Conservation (phyloP, 177 flowering plant genomes). For the Vitis hybrid region DNA sequence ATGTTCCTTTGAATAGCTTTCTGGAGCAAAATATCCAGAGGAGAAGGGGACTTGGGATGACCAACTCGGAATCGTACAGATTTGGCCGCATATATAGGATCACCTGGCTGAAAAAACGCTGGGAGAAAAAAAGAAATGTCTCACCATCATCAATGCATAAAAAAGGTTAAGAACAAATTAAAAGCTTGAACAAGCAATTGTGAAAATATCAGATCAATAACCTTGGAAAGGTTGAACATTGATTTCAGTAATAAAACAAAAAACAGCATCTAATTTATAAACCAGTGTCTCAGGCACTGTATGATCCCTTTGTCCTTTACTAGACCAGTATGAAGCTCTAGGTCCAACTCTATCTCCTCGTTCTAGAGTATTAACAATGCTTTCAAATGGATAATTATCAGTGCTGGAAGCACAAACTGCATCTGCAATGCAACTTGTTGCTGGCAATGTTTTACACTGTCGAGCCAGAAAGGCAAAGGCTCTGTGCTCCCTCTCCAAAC, state of each 20-base stretch:
- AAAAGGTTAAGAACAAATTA: not conserved
- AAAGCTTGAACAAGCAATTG: not conserved
- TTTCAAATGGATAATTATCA: constrained; percentile 54
- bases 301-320: constrained; percentile 52
- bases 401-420: constrained; percentile 59
- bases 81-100: constrained; percentile 13
- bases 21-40: too few species aligned
- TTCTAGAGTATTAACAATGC: constrained; percentile 48
- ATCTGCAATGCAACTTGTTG: constrained; percentile 22
- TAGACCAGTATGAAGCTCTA: constrained; percentile 66
- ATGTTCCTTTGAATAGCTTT: too few species aligned
- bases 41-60: constrained; percentile 2
- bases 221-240: constrained; percentile 65
- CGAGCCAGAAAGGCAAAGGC: constrained; percentile 43
- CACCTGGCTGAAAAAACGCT: constrained; percentile 12
- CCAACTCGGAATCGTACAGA: constrained; percentile 15
- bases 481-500: constrained; percentile 30
- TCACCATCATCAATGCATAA: not conserved
- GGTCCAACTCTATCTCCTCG: constrained; percentile 33
- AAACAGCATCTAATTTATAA: constrained; percentile 36
- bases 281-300: constrained; percentile 50
- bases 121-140: not conserved
- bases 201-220: constrained; percentile 6
- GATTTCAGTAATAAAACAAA: constrained; percentile 58
- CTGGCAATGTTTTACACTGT: constrained; percentile 12